These are phyloP conservation scores for Tricholomella constricta DNA, from an alignment of 768 basidiomycete genomes.

Conservation along the genomic window DNA sequence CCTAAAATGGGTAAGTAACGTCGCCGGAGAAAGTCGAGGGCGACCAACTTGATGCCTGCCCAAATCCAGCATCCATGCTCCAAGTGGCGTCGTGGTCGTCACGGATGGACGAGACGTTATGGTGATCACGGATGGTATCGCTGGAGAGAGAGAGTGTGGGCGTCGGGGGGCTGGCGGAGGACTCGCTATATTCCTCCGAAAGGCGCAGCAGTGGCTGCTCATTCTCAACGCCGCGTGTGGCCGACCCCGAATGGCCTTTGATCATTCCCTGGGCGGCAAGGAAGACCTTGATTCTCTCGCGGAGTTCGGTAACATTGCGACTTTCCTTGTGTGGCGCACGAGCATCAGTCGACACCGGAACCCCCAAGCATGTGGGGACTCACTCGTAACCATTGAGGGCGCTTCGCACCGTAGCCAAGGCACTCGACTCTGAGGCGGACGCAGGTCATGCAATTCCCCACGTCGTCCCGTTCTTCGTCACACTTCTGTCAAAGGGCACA, in stretches of 20 bases:
- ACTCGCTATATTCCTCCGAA: constrained; percentile 42
- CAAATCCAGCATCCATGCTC: constrained; percentile 4
- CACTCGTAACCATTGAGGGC: constrained; percentile 85
- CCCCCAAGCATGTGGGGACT: constrained; percentile 25
- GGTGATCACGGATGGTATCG: constrained; percentile 29
- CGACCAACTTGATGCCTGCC: constrained; percentile 18
- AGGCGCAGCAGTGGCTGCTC: constrained; percentile 60
- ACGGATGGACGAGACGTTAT: too few relatives aligned
- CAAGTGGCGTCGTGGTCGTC: constrained; percentile 8
- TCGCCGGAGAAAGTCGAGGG: constrained; percentile 25
- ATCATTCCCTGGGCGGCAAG: constrained; percentile 86
- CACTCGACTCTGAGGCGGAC: constrained; percentile 81
- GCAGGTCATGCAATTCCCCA: constrained; percentile 74
- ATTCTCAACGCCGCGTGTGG: constrained; percentile 56
- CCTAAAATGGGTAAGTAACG: constrained; percentile 19
- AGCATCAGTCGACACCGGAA: background rate
- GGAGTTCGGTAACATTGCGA: constrained; percentile 64
- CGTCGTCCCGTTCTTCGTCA: constrained; percentile 67
- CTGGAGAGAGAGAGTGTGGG: constrained; percentile 25
- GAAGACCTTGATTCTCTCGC: constrained; percentile 79
- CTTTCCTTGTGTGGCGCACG: constrained; percentile 52
- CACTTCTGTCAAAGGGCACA: constrained; percentile 62
- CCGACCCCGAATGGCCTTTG: constrained; percentile 80
- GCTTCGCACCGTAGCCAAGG: constrained; percentile 82
- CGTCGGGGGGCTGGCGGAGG: constrained; percentile 37